Evolutionary conservation across 2,329 filamentous ascomycete genomes (phyloP), one percentile per base, ranked within the genome.

Genomic region (Sphaceloma murrayae): DNA sequence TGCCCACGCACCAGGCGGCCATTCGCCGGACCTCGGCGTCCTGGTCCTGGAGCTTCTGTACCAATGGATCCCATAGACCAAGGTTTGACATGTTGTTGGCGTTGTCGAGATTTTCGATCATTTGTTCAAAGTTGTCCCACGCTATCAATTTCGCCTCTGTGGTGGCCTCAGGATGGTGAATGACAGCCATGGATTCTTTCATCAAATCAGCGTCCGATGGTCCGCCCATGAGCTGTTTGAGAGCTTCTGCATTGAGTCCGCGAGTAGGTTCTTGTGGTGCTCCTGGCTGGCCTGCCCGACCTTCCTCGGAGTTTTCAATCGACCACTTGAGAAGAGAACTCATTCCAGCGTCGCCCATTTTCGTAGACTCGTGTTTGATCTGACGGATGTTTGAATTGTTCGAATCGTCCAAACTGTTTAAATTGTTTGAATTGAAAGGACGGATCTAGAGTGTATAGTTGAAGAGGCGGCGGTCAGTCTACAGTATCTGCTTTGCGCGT

Each of bases 1-100:
- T 95, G 40, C 85, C 86, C 47, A 91, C 69, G 67, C 87, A 95
- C 85, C 86, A 94, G n/a, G 87, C 87, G 2, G 89, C 88, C 75
- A 86, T 87, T 55, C 72, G 78, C 51, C 88, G 73, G 57, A 94
- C 69, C 51, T 91, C 83, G 4, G 71, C 60, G 57, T 91, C 81
- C 8, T 74, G 70, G 56, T 80, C 73, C 39, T 72, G 69, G 10
- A 98, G 70, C 51, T 82, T 77, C 6, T 71, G 65, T 8, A 95
- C 68, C 29, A 98, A 69, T 7, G 85, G 85, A 8, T 75, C 74
- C 91, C 91, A 98, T 22, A 96, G 72, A 5, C 74, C 74, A 14
- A 95, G 68, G 19, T 75, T 75, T 52, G 79, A 79, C 54, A 98
- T 75, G 66, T 95, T 93, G 70, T 96, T 98, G 47, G 91, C 89